These are phyloP conservation scores for Physcia stellaris DNA, from an alignment of 495 filamentous ascomycete species.

Conservation along the genomic window DNA sequence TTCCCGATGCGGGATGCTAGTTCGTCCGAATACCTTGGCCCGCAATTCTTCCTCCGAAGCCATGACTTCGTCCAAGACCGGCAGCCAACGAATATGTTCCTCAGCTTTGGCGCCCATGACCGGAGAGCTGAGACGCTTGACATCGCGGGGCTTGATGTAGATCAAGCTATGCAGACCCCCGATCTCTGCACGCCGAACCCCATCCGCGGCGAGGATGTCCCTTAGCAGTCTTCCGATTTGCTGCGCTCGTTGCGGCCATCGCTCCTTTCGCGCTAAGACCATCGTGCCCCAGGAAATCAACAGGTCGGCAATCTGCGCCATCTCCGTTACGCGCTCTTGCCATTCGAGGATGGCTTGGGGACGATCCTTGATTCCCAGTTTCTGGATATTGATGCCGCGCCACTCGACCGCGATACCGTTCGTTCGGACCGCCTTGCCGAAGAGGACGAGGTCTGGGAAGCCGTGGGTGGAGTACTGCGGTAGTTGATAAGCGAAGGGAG, in stretches of 20 bases:
- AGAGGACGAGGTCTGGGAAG: constrained; percentile 15
- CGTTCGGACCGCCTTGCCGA: constrained; percentile 15
- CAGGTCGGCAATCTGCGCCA: constrained; percentile 6
- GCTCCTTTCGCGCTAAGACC: constrained; percentile 1
- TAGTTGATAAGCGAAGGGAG: constrained; percentile 15
- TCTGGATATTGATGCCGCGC: constrained; percentile 11
- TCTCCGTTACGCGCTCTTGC: constrained; percentile 10
- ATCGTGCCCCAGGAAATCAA: constrained; percentile 8
- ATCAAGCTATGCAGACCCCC: constrained; percentile 2
- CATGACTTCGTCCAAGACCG: constrained; percentile 6
- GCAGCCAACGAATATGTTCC: constrained; percentile 1
- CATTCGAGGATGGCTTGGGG: constrained; percentile 10
- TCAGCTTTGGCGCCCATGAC: constrained; percentile 6
- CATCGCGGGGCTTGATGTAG: background rate
- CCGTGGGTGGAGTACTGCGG: constrained; percentile 11
- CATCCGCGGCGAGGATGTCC: background rate
- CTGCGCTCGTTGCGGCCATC: constrained; percentile 3
- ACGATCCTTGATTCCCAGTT: constrained; percentile 8
- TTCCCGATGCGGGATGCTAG: constrained; percentile 5
- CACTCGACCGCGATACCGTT: constrained; percentile 16
- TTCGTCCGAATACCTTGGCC: constrained; percentile 5
- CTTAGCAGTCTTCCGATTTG: constrained; percentile 2
- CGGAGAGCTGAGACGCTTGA: background rate
- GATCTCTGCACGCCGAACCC: background rate
- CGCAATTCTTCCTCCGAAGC: constrained; percentile 3